Percentiles rank a stretch among this genome's conserved stretches.
phyloP scores from a whole-genome alignment of 2,329 filamentous ascomycete species.

The Scorias spongiosa region DNA sequence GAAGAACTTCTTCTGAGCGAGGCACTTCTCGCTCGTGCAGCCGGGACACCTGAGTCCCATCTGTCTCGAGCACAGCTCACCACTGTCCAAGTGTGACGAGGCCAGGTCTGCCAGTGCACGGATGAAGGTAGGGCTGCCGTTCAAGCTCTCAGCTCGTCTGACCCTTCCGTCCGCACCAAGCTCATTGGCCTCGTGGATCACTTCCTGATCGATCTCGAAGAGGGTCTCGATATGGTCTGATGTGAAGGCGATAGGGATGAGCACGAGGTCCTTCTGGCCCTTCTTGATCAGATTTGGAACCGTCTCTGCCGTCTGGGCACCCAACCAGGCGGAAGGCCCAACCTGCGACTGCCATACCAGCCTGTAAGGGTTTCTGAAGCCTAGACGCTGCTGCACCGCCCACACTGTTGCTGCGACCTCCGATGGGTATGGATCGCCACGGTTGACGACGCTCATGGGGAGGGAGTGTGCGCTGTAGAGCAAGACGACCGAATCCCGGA shows the following conservation, averaged over 20 bases:
- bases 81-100: slow-evolving; percentile 58
- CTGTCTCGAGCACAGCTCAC: slow-evolving; percentile 59
- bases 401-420: slow-evolving; percentile 94
- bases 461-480: slow-evolving; percentile 86
- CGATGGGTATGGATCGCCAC: slow-evolving; percentile 86
- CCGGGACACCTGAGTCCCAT: slow-evolving; percentile 86
- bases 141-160: slow-evolving; percentile 82
- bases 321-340: slow-evolving; percentile 86
- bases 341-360: slow-evolving; percentile 98
- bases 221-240: slow-evolving; percentile 98
- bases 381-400: slow-evolving; percentile 85
- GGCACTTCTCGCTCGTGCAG: slow-evolving; percentile 77
- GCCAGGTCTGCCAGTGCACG: slow-evolving; percentile 77
- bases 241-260: slow-evolving; percentile 94
- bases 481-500: slow-evolving; percentile 64
- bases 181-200: slow-evolving; percentile 74
- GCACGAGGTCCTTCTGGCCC: slow-evolving; percentile 76
- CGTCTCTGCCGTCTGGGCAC: slow-evolving; percentile 78
- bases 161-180: slow-evolving; percentile 49
- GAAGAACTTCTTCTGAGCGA: slow-evolving; percentile 59
- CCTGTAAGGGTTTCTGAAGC: slow-evolving; percentile 79
- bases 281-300: slow-evolving; percentile 81
- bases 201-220: slow-evolving; percentile 84
- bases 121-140: slow-evolving; percentile 84
- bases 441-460: slow-evolving; percentile 94